These are phyloP conservation scores for Wickerhamiella australiensis DNA, from an alignment of 805 yeast species.

Conservation along the genomic window DNA sequence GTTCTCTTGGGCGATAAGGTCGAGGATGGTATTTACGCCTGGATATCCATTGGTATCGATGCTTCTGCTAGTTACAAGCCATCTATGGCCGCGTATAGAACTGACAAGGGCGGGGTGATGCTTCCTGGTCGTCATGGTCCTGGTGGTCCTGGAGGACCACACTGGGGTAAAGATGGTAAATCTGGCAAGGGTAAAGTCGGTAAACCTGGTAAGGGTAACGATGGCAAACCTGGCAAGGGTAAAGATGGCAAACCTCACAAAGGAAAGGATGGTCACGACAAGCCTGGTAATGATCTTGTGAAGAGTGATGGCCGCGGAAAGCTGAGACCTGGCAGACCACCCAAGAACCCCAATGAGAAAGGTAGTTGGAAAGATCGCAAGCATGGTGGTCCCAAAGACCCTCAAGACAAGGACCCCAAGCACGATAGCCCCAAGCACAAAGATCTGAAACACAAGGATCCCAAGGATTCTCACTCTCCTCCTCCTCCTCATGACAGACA, in stretches of 20 bases:
- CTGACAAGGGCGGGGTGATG: neutral
- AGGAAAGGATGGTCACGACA: neutral
- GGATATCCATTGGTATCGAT: conserved; percentile 8
- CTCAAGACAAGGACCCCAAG: too few species aligned
- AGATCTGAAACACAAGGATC: neutral
- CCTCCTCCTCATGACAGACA: neutral
- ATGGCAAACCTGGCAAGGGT: neutral
- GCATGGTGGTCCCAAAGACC: neutral
- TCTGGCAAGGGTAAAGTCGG: neutral
- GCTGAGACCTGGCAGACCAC: neutral
- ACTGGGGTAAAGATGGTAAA: neutral
- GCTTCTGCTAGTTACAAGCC: conserved; percentile 2
- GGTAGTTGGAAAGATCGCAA: neutral
- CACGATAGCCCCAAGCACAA: too few species aligned
- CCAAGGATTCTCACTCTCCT: neutral
- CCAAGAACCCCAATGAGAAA: neutral
- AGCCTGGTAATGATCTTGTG: too few species aligned
- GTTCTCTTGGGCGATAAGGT: conserved; percentile 2
- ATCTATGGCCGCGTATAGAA: neutral
- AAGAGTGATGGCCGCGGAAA: neutral
- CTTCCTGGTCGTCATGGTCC: neutral
- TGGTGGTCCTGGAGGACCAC: conserved; percentile 2
- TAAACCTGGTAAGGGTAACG: neutral
- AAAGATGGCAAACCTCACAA: neutral
- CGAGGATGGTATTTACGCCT: conserved; percentile 2